phyloP scores from a whole-genome alignment of 495 filamentous ascomycete species.

The Podospora pseudoanserina region DNA sequence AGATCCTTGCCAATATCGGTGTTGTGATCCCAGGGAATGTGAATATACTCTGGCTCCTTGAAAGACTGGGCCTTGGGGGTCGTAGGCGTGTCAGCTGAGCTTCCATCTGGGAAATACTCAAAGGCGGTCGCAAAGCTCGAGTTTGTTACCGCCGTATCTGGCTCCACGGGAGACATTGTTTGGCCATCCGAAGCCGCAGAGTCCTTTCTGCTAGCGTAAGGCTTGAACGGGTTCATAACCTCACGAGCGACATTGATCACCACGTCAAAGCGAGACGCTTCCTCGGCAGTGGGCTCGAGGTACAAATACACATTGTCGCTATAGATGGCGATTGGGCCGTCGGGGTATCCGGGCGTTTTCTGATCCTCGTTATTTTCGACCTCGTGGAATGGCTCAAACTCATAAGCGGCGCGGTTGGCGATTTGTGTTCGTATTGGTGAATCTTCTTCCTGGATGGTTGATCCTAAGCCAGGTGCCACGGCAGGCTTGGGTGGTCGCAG shows the following conservation, averaged over 20 bases:
- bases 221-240: constrained; percentile 80
- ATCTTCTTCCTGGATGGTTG: constrained; percentile 70
- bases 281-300: constrained; percentile 80
- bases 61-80: constrained; percentile 55
- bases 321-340: constrained; percentile 89
- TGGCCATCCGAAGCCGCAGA: constrained; percentile 17
- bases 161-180: constrained; percentile 50
- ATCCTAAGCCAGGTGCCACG: constrained; percentile 28
- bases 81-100: constrained; percentile 44
- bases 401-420: constrained; percentile 50
- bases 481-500: constrained; percentile 43
- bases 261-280: constrained; percentile 83
- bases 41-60: constrained; percentile 81
- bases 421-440: constrained; percentile 62
- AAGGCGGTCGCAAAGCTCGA: constrained; percentile 71
- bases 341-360: constrained; percentile 85
- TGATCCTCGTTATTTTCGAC: constrained; percentile 64
- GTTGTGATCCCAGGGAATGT: constrained; percentile 97
- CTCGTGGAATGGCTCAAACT: constrained; percentile 49
- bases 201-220: constrained; percentile 27
- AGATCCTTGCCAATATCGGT: constrained; percentile 90
- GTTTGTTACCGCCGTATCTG: constrained; percentile 66
- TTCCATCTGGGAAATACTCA: constrained; percentile 48
- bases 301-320: constrained; percentile 91
- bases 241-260: constrained; percentile 95